Evolutionary conservation across 371 early-diverging fungal genomes (phyloP), one percentile per base, ranked within the genome.

Genomic region (Lichtheimia corymbifera): DNA sequence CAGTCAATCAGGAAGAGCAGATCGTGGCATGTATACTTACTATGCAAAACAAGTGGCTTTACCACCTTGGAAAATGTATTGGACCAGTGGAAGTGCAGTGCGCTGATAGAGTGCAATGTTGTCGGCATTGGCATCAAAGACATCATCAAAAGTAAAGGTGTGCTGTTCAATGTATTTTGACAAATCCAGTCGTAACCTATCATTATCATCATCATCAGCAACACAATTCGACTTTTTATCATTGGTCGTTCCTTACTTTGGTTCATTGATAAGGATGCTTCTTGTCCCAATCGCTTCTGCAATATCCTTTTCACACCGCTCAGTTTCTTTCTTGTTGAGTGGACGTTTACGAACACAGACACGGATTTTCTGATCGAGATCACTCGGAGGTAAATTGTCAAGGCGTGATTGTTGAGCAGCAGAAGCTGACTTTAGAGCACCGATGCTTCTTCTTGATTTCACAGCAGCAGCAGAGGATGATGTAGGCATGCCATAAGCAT

Each of bases 21-120:
- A 6, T 1, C 45, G 5, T 45, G 5, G 4, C 11, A n/a, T 5
- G 2, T n/a, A 5, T 2, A 71, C 73, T 59, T 88, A 93, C 91
- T 98, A 99, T 42, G 99, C 99, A 83, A 99, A 97, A 71, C 99
- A 95, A 4, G 99, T 98, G 0, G 98, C 97, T 70, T 96, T 97
- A 56, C 98, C 99, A 1, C 98, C 98, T 50, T 82, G 70, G 59
- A 98, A 95, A 4, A 97, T 87, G 73, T 96, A 95, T 50, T 95
- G 87, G 2, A 99, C 98, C 28, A 99, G 76, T 0, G 96, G 96
- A 41, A 80, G 83, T n/a, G 98, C 98, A 4, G 96, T 95, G 22
- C 92, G 85, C 65, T 86, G 74, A 76, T 98, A 99, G 5, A 99
- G 88, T 1, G 52, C 28, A n/a, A 86, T 87, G 67, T 99, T 98